Evolutionary conservation across 352 stramenopile genomes (phyloP).

Genomic region (Pythium grandisporangium): DNA sequence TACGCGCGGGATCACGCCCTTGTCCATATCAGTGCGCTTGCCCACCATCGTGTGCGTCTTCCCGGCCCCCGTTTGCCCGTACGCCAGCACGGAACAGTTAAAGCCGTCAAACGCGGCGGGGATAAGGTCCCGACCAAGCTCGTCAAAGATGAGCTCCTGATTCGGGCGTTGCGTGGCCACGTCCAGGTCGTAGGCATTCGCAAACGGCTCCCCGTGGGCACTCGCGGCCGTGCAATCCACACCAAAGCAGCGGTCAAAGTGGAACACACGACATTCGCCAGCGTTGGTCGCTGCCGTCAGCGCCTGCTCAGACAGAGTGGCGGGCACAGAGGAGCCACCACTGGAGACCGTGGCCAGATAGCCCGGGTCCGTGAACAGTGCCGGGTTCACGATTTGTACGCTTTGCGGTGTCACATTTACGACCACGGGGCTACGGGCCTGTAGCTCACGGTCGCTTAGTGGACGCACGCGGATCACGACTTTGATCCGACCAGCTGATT

Average conservation of each 20-base stretch:
- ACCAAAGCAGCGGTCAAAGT: conserved; percentile 76
- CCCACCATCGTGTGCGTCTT: conserved; percentile 85
- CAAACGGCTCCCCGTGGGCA: conserved; percentile 26
- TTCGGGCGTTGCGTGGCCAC: conserved; percentile 32
- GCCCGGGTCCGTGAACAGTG: conserved; percentile 43
- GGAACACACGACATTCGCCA: conserved; percentile 55
- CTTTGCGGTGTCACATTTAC: conserved; percentile 33
- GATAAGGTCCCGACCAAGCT: conserved; percentile 63
- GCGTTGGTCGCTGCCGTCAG: conserved; percentile 23
- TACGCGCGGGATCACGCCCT: conserved; percentile 69
- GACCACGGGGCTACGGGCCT: conserved; percentile 35
- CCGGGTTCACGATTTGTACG: conserved; percentile 58
- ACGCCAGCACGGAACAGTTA: conserved; percentile 78
- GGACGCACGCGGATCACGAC: conserved; percentile 69
- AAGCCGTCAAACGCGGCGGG: conserved; percentile 72
- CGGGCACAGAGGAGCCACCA: conserved; percentile 8
- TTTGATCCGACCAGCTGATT: conserved; percentile 64
- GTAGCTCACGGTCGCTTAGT: conserved; percentile 43
- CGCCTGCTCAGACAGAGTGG: conserved; percentile 18
- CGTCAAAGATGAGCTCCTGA: conserved; percentile 70
- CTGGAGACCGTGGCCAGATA: conserved; percentile 33
- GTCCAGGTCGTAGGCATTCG: conserved; percentile 31
- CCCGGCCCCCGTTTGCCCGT: conserved; percentile 71
- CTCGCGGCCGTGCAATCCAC: conserved; percentile 17
- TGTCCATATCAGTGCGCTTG: conserved; percentile 42